phyloP scores from a whole-genome alignment of 2,329 filamentous ascomycete species.

The Fusarium xyrophilum region DNA sequence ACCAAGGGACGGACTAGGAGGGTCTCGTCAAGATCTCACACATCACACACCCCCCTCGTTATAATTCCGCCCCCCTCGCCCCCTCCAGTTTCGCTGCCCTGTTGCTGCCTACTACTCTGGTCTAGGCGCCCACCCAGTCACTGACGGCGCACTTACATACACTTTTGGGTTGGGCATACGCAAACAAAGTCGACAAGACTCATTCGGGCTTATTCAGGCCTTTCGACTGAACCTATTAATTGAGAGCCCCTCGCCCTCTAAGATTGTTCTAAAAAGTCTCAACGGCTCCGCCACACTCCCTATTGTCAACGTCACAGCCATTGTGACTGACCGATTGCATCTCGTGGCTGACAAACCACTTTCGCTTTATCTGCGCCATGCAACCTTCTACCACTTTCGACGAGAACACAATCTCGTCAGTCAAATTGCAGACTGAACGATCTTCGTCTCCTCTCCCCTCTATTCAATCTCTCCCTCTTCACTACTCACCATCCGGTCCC shows the following conservation, averaged over 20 bases:
- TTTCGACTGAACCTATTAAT: conserved; percentile 26
- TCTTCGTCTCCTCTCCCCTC: conserved; percentile 17
- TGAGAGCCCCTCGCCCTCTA: conserved; percentile 29
- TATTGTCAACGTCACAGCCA: conserved; percentile 37
- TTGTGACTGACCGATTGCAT: conserved; percentile 30
- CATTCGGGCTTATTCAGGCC: conserved; percentile 31
- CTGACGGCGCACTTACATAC: conserved; percentile 37
- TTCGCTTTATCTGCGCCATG: conserved; percentile 29
- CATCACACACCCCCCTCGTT: conserved; percentile 23
- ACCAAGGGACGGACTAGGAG: conserved; percentile 6
- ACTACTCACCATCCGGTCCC: conserved; percentile 16
- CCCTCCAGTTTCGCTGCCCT: no score
- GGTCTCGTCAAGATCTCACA: conserved; percentile 13
- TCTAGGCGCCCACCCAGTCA: conserved; percentile 36
- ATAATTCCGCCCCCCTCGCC: conserved; percentile 38
- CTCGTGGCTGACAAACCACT: conserved; percentile 49
- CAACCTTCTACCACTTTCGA: conserved; percentile 46
- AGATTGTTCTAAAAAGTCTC: conserved; percentile 11
- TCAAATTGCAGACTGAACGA: conserved; percentile 27
- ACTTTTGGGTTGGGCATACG: conserved; percentile 30
- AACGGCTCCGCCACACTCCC: conserved; percentile 36
- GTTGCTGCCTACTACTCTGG: conserved; percentile 39
- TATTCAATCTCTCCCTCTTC: conserved; percentile 16
- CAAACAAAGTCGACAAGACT: conserved; percentile 35
- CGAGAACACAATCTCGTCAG: conserved; percentile 33